A percentile compares a stretch with the other conserved stretches of the same genome.
These are phyloP conservation scores for Parsonsia alboflavescens DNA, from an alignment of 257 asterid genomes.

Conservation along the genomic window DNA sequence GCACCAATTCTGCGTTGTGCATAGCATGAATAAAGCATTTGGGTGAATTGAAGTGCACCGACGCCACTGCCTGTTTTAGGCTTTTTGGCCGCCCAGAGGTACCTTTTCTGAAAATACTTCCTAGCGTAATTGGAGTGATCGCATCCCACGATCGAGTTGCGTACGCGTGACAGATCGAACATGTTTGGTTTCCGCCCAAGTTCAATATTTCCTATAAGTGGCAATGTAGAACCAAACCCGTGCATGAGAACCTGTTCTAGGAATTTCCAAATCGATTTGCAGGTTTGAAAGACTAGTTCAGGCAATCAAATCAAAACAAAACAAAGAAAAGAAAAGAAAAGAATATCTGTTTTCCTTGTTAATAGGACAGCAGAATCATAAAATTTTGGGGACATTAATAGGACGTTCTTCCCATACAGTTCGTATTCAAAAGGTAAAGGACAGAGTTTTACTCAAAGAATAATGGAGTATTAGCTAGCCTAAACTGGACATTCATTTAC, in stretches of 20 bases:
- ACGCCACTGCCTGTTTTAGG: neutral
- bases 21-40: conserved; percentile 3
- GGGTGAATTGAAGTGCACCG: conserved; percentile 20
- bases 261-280: neutral
- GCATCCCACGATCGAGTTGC: too few relatives aligned
- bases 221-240: neutral
- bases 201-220: neutral
- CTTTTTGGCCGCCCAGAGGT: conserved; percentile 17
- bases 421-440: too few relatives aligned
- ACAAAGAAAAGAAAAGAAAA: neutral
- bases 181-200: conserved; percentile 8
- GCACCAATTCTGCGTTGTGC: neutral
- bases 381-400: too few relatives aligned
- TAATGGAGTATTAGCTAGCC: too few relatives aligned
- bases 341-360: neutral
- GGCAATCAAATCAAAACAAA: neutral
- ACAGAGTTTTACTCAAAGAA: too few relatives aligned
- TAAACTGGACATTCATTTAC: too few relatives aligned
- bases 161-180: too few relatives aligned
- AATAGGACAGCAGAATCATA: too few relatives aligned
- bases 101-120: neutral
- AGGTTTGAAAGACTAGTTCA: neutral
- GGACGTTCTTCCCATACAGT: too few relatives aligned
- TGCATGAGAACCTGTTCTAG: neutral
- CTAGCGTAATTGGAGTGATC: too few relatives aligned